Evolutionary conservation across 2,329 filamentous ascomycete species (phyloP), one percentile per base, ranked within the genome.

Genomic region (Aspergillus carbonarius): DNA sequence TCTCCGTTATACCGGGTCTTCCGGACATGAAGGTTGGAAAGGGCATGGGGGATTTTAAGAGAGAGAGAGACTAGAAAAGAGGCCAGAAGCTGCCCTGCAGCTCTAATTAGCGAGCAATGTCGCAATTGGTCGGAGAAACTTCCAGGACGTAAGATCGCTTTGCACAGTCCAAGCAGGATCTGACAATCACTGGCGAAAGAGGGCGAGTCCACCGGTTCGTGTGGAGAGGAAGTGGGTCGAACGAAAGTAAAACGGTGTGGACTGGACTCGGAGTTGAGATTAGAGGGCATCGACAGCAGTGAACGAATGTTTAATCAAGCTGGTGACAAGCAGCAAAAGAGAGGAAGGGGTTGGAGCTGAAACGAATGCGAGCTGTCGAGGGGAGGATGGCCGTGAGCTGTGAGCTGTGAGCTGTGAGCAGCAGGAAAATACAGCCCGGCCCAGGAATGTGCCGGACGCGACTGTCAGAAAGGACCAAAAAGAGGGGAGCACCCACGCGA

Each of bases 1-100:
- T 78, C 58, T 74, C 64, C 32, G 68, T 60, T 55, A 75, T 63
- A 50, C 74, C 74, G 60, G 74, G 67, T 47, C 71, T 69, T 55
- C 68, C 65, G 50, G 69, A 70, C 74, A 77, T 77, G 37, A 44
- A 18, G 37, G 18, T 42, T 23, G 18, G 20, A 12, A 42, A 30
- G 10, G 51, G 51, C 17, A 32, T 23, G 17, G 51, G 25, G 51
- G 23, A 23, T 42, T 44, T 30, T 18, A 39, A 27, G 35, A 53
- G 20, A 37, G 20, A 37, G 37, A 40, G 13, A 25, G 51, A 44
- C 51, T 54, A 44, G 39, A 32, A 42, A 54, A 9, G 39, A 44
- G 51, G 39, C 51, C 37, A 23, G 51, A 54, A 27, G 50, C 51
- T 42, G 51, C 13, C 34, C 51, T 32, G 51, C 51, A 54, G 51